Evolutionary conservation across 345 rosid genomes (phyloP).

Genomic region (Populus pruinosa): DNA sequence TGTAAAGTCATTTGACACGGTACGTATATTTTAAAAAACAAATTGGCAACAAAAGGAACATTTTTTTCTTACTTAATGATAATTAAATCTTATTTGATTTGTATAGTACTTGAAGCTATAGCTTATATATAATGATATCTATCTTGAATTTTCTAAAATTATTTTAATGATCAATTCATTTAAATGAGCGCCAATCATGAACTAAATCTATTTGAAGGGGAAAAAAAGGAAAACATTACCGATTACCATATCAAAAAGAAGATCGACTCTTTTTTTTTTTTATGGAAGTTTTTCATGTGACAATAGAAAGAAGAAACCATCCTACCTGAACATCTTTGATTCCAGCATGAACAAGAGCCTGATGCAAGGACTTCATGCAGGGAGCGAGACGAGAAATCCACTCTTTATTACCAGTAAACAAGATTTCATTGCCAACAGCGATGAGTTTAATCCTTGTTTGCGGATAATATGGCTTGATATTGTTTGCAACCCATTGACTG

Average conservation of each 20-base stretch:
- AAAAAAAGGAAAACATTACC: not conserved
- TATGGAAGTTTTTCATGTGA: not conserved
- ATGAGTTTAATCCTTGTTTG: slow-evolving; percentile 60
- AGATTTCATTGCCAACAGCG: slow-evolving; percentile 69
- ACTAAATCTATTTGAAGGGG: not conserved
- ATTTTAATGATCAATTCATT: not conserved
- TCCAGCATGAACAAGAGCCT: slow-evolving; percentile 57
- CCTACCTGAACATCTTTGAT: slow-evolving; percentile 55
- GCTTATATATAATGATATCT: too few relatives aligned
- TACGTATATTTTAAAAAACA: not conserved
- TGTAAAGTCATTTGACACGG: not conserved
- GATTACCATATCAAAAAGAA: not conserved
- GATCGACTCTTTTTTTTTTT: not conserved
- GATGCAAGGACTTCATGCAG: slow-evolving; percentile 56
- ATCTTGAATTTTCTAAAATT: not conserved
- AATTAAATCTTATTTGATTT: not conserved
- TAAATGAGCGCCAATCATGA: not conserved
- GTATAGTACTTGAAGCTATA: too few relatives aligned
- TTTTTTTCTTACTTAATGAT: not conserved
- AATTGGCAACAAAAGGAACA: not conserved
- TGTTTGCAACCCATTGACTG: slow-evolving; percentile 50
- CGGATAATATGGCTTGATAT: slow-evolving; percentile 61
- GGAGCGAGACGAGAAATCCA: slow-evolving; percentile 55
- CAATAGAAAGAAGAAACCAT: not conserved
- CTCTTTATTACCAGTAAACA: slow-evolving; percentile 35